Conservation (phyloP, 306 rosid genomes). For the Canavalia ensiformis region DNA sequence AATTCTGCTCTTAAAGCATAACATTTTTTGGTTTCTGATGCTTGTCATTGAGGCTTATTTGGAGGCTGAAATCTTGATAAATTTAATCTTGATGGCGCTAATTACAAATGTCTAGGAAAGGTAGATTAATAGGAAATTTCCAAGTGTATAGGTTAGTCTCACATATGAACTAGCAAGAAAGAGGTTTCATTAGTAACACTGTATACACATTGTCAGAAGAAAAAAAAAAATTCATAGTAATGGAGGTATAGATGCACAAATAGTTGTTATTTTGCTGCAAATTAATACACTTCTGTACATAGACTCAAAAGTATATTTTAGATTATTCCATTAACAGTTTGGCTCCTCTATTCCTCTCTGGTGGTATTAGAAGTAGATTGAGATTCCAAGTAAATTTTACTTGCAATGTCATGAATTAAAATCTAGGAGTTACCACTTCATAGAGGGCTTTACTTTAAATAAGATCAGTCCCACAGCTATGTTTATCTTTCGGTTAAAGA, state of each 20-base stretch:
- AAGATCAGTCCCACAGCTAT: too few species aligned
- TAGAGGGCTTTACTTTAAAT: too few species aligned
- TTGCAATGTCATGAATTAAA: not conserved
- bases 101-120: constrained; percentile 43
- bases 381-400: not conserved
- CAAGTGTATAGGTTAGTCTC: constrained; percentile 45
- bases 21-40: constrained; percentile 34
- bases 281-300: constrained; percentile 41
- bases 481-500: too few species aligned
- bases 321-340: not conserved
- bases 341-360: too few species aligned
- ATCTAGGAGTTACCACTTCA: too few species aligned
- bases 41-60: not conserved
- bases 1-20: constrained; percentile 55
- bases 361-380: not conserved
- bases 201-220: constrained; percentile 24
- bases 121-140: constrained; percentile 37
- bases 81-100: constrained; percentile 15
- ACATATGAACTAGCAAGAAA: constrained; percentile 23
- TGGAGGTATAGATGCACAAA: constrained; percentile 1
- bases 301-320: constrained; percentile 22
- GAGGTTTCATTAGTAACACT: constrained; percentile 38
- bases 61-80: constrained; percentile 11
- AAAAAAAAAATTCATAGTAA: constrained; percentile 18
- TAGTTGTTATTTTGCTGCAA: constrained; percentile 27